Percentiles rank a stretch among this genome's conserved stretches.
Conservation (phyloP, 345 rosid genomes). For the Clausena lansium region DNA sequence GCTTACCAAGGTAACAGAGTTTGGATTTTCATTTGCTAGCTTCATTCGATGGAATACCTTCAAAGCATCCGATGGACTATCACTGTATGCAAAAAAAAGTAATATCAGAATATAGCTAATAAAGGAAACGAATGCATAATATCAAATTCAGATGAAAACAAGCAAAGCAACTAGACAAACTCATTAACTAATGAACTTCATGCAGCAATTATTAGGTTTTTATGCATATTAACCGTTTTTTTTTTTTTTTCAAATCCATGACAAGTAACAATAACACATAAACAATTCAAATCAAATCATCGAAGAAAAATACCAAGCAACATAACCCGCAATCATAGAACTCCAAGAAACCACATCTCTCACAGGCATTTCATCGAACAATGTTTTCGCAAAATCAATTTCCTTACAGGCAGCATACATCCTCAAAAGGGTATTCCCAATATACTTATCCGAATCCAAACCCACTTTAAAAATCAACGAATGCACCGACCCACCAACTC, state of each 20-base stretch:
- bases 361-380: conserved; percentile 37
- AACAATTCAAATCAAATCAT: conserved; percentile 17
- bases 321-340: conserved; percentile 48
- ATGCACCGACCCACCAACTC: conserved; percentile 23
- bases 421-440: conserved; percentile 28
- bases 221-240: not conserved
- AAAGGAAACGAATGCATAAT: not conserved
- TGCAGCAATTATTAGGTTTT: not conserved
- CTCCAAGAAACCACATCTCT: conserved; percentile 55
- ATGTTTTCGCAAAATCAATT: conserved; percentile 29
- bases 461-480: conserved; percentile 25
- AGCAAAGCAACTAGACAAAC: not conserved
- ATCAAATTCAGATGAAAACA: not conserved
- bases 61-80: conserved; percentile 35
- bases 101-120: conserved; percentile 9
- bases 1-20: conserved; percentile 31
- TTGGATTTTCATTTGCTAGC: conserved; percentile 23
- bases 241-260: not conserved
- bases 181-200: not conserved
- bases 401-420: conserved; percentile 32
- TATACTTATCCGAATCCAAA: conserved; percentile 23
- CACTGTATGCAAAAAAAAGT: conserved; percentile 21
- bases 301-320: conserved; percentile 29
- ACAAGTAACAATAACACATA: not conserved
- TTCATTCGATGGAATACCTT: conserved; percentile 24